phyloP scores from a whole-genome alignment of 805 yeast genomes.

The Saturnispora quitensis region DNA sequence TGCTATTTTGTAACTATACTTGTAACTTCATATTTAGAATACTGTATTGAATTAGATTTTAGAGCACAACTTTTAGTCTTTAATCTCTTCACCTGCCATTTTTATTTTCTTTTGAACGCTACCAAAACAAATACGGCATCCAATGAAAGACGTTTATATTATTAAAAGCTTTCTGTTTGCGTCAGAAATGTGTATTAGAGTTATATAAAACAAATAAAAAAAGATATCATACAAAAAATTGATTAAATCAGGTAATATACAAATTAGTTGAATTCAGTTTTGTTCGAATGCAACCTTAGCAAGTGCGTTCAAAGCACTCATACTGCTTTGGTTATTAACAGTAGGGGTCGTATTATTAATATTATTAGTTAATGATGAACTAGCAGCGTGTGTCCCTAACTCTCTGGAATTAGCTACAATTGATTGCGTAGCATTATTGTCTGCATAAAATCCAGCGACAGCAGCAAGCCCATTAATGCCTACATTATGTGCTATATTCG shows the following conservation, averaged over 20 bases:
- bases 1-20: not conserved
- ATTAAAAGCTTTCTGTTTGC: not conserved
- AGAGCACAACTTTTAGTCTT: no score
- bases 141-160: not conserved
- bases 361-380: not conserved
- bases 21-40: not conserved
- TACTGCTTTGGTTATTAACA: conserved; percentile 12
- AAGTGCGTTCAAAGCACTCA: conserved; percentile 30
- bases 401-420: not conserved
- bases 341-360: conserved; percentile 2
- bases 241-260: not conserved
- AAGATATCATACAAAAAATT: not conserved
- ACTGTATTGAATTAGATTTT: not conserved
- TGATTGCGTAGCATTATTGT: not conserved
- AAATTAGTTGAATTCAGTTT: conserved; percentile 12
- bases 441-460: conserved; percentile 7
- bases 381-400: not conserved
- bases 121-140: not conserved
- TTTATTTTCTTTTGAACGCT: no score
- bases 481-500: not conserved
- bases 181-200: not conserved
- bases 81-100: no score
- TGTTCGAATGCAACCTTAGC: conserved; percentile 31
- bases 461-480: conserved; percentile 7
- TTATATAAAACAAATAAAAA: not conserved